A percentile compares a stretch with the other conserved stretches of the same genome.
These are phyloP conservation scores for Gelatoporia subvermispora DNA, from an alignment of 768 basidiomycete genomes.

Conservation along the genomic window DNA sequence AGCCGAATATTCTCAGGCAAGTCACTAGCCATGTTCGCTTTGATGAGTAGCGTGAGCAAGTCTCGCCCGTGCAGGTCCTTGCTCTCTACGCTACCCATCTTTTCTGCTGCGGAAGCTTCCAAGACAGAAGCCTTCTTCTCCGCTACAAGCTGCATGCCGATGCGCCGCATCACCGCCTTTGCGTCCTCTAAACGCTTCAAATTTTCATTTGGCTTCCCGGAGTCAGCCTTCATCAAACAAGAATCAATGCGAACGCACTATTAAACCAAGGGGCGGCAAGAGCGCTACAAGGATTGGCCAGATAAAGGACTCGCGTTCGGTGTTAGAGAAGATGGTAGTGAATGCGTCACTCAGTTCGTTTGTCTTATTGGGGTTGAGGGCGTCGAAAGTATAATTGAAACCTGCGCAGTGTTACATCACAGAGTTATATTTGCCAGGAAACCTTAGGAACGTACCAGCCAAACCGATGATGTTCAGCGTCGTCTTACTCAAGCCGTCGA, in stretches of 20 bases:
- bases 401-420: constrained; percentile 14
- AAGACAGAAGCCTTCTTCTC: constrained; percentile 30
- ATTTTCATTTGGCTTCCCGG: constrained; percentile 8
- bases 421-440: neutral
- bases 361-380: constrained; percentile 20
- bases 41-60: constrained; percentile 54
- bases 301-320: neutral
- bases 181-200: constrained; percentile 7
- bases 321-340: constrained; percentile 15
- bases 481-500: constrained; percentile 28
- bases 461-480: constrained; percentile 5
- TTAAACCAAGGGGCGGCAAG: constrained; percentile 18
- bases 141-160: constrained; percentile 25
- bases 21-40: constrained; percentile 62
- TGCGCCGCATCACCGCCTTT: constrained; percentile 18
- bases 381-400: constrained; percentile 30
- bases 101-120: constrained; percentile 23
- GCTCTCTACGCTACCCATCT: constrained; percentile 29
- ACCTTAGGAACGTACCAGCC: neutral
- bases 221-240: neutral
- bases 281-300: constrained; percentile 5
- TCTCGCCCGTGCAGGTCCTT: constrained; percentile 38
- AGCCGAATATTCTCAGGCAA: constrained; percentile 48
- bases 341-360: constrained; percentile 30
- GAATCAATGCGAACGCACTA: constrained; percentile 8